Evolutionary conservation across 768 basidiomycete species (phyloP), one percentile per base, ranked within the genome.

Genomic region (Hypholoma sublateritium): DNA sequence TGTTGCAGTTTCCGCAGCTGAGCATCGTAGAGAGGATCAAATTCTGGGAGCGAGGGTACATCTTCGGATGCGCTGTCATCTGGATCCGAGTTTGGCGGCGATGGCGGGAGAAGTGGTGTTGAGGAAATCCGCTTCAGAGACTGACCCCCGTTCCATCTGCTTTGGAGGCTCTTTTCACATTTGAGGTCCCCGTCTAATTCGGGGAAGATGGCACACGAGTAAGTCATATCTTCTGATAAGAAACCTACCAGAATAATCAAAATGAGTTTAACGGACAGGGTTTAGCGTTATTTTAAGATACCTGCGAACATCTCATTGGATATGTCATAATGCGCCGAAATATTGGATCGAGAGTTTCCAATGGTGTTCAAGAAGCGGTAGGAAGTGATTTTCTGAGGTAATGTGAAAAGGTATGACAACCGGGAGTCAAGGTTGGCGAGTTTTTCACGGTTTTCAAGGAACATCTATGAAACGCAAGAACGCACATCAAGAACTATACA

Each of bases 271-370:
- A 28, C 42, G 49, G 46, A 55, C 45, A 57, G 44, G 28, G 42
- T 52, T 43, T 12, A 47, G 16, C 36, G 24, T 55, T 45, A 16
- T 19, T 22, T 45, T 43, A 50, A 63, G 57, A 57, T 12, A 82
- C 83, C 83, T 55, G 77, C 75, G 65, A 89, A 89, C 87, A 89
- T 89, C 7, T 78, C 80, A 66, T 92, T 91, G 4, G 85, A 86
- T 49, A 90, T 85, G 65, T 92, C 89, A 67, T 91, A 90, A 68
- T 90, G 88, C 4, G 88, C 86, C 35, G 83, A 84, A 59, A 89
- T 87, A 65, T 90, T 90, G 14, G 79, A 81, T 6, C 82, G 75
- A 8, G 85, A 81, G 65, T 87, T 88, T 48, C 80, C 74, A 42
- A 90, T 77, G 5, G 85, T 83, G 65, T 87, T 87, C 50, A 85